Conservation (phyloP, 75 land plant species). For the Chamaecyparis obtusa region DNA sequence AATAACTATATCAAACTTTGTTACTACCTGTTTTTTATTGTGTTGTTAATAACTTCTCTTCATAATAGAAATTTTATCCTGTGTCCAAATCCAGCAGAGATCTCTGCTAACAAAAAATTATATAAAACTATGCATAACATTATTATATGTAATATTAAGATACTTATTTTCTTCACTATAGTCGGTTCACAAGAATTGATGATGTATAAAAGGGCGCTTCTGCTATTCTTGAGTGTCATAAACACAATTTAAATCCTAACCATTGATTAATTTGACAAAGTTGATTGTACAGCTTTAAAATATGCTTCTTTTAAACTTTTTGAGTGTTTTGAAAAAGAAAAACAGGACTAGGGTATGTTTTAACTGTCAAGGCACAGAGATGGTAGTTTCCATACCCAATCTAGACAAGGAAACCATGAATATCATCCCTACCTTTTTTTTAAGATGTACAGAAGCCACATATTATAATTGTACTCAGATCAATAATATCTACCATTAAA, state of each 20-base stretch:
- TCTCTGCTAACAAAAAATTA: background rate
- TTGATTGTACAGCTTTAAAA: background rate
- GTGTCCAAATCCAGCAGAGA: background rate
- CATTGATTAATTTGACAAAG: background rate
- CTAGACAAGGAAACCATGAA: background rate
- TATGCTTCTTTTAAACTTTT: background rate
- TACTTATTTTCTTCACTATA: too few relatives aligned
- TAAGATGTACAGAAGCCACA: background rate
- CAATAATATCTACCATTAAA: background rate
- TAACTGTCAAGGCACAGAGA: background rate
- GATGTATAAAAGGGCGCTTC: too few relatives aligned
- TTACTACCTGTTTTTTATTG: background rate
- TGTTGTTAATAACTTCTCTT: background rate
- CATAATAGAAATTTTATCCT: background rate
- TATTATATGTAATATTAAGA: background rate
- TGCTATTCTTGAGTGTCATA: too few relatives aligned
- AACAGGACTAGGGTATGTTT: background rate
- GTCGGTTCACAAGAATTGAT: background rate
- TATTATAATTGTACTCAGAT: background rate
- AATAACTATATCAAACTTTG: too few relatives aligned
- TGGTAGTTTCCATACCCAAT: background rate
- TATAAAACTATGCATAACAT: background rate
- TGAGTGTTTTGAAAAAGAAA: background rate
- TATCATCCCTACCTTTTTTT: background rate
- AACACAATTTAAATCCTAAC: too few relatives aligned